Base-by-base conservation (phyloP, 768 basidiomycete species). In the Clitopilus passeckerianus region DNA sequence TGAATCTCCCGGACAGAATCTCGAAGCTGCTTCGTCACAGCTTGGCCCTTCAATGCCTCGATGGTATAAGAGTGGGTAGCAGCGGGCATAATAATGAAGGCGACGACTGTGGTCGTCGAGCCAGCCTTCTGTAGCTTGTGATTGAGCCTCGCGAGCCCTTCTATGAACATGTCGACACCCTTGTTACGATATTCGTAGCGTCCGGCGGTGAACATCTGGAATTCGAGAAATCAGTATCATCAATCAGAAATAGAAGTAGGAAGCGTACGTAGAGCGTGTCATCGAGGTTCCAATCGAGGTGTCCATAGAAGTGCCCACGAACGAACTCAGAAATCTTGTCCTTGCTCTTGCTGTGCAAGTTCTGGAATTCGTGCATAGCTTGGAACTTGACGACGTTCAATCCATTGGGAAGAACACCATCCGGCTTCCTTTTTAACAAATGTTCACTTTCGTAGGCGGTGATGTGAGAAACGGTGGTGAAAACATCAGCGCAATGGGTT, bases 141-240 rank as follows among this genome's bases (percentile, higher is more conserved):
- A 63, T 84, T 84, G 23, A 84, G 70, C 44, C 96, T 92, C 27
- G 96, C 97, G 59, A 99, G 85, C 16, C 90, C 83, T 75, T 99
- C 97, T 65, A 99, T 96, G 72, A 98, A 99, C 96, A 99, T 97
- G 71, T 99, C 97, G 30, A 98, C 95, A 58, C 97, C 97, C 78
- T 99, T 99, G 80, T 99, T 99, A 43, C 97, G 84, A 73, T 97
- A 99, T 73, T 99, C 97, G 73, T 99, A 99, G 46, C 97, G 86
- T 43, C 97, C 97, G n/a, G 97, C 97, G 15, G 94, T 98, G 76
- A 99, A 99, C 84, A 98, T 87, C 91, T 97, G 69, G 37, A 41
- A n/a, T 41, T n/a, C 16, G 34, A 37, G 10, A 1, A 30, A 5
- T 44, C 61, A 34, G 66, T 20, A 50, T 65, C 9, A 53, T 57